Evolutionary conservation across 352 stramenopile genomes (phyloP).

Genomic region (Globisporangium spiculum): DNA sequence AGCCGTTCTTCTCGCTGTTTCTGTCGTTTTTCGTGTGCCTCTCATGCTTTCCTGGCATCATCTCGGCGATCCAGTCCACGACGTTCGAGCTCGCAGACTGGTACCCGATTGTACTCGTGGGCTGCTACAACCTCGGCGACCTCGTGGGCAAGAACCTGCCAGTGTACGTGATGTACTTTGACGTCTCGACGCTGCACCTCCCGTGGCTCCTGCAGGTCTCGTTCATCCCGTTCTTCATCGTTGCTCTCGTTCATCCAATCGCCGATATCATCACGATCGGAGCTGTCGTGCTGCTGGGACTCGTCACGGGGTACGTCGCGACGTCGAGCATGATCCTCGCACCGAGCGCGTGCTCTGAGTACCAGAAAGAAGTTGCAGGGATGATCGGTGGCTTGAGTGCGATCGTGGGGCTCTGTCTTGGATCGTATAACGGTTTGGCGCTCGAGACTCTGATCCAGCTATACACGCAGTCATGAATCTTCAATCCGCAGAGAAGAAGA

Average conservation of each 20-base stretch:
- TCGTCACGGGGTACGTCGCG: constrained; percentile 77
- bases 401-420: constrained; percentile 71
- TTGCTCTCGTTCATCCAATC: constrained; percentile 49
- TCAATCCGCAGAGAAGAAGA: neutral
- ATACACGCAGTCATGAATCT: constrained; percentile 14
- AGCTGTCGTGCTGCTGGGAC: constrained; percentile 49
- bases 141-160: constrained; percentile 79
- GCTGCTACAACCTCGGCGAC: constrained; percentile 74
- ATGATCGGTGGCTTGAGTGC: constrained; percentile 69
- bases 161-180: constrained; percentile 69
- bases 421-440: constrained; percentile 73
- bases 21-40: constrained; percentile 76
- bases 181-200: constrained; percentile 60
- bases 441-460: constrained; percentile 67
- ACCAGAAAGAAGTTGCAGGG: constrained; percentile 73
- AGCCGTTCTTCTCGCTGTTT: constrained; percentile 78
- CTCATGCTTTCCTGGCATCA: constrained; percentile 79
- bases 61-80: constrained; percentile 62
- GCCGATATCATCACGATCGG: constrained; percentile 50
- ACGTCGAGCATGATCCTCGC: constrained; percentile 76
- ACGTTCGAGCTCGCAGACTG: constrained; percentile 56
- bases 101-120: constrained; percentile 76
- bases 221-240: constrained; percentile 74
- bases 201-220: constrained; percentile 59
- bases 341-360: constrained; percentile 68